phyloP scores from a whole-genome alignment of 768 basidiomycete genomes.

The Pisolithus tinctorius region DNA sequence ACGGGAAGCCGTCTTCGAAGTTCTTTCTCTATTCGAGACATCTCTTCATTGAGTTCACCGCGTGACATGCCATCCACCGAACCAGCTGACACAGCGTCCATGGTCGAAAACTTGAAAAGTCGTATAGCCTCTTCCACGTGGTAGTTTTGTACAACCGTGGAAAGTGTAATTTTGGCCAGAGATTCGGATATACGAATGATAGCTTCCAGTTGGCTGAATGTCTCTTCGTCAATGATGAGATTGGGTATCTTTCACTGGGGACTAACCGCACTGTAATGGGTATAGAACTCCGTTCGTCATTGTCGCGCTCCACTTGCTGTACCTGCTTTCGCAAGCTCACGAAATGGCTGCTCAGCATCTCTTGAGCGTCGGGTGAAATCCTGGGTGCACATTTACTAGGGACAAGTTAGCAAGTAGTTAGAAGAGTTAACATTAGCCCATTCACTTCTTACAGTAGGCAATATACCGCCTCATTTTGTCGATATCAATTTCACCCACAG shows the following conservation, averaged over 20 bases:
- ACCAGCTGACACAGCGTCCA: slow-evolving; percentile 97
- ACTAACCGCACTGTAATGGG: slow-evolving; percentile 94
- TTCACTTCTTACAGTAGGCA: slow-evolving; percentile 89
- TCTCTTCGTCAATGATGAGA: slow-evolving; percentile 1
- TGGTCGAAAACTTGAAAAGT: slow-evolving; percentile 96
- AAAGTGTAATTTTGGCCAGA: slow-evolving; percentile 88
- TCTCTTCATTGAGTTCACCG: slow-evolving; percentile 90
- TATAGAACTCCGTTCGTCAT: slow-evolving; percentile 95
- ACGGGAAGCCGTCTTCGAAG: slow-evolving; percentile 77
- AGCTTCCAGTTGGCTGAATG: slow-evolving; percentile 81
- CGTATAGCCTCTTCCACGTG: slow-evolving; percentile 98
- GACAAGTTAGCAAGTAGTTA: slow-evolving; percentile 1
- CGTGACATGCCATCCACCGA: slow-evolving; percentile 89
- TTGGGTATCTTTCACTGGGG: background rate
- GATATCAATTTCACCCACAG: slow-evolving; percentile 83
- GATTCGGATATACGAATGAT: slow-evolving; percentile 99
- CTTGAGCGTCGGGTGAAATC: slow-evolving; percentile 87
- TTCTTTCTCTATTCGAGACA: slow-evolving; percentile 84
- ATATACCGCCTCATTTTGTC: slow-evolving; percentile 99
- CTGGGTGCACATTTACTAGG: slow-evolving; percentile 93
- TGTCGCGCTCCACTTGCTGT: slow-evolving; percentile 92
- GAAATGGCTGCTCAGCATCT: slow-evolving; percentile 95
- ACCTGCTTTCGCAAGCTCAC: slow-evolving; percentile 90
- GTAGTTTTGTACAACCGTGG: slow-evolving; percentile 77
- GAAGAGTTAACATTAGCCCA: background rate